Conservation (phyloP, 179 eudicot species). For the Silene noctiflora region DNA sequence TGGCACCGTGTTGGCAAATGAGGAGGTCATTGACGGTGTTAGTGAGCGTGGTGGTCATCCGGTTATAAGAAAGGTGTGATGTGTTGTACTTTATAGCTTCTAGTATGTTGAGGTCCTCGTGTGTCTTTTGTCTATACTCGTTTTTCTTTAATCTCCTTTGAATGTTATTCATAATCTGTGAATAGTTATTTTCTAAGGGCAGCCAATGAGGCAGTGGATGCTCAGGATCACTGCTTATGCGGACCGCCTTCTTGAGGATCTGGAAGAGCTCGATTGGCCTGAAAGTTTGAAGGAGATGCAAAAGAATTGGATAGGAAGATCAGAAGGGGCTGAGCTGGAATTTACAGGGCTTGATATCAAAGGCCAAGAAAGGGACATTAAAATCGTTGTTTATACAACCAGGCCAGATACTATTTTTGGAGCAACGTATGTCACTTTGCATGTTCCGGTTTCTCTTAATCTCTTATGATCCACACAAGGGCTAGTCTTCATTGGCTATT, state of each 20-base stretch:
- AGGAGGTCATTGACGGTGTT: slow-evolving; percentile 95
- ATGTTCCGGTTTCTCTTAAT: slow-evolving; percentile 17
- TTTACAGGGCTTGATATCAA: slow-evolving; percentile 49
- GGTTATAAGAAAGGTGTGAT: slow-evolving; percentile 82
- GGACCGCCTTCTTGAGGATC: slow-evolving; percentile 94
- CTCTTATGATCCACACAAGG: slow-evolving; percentile 5
- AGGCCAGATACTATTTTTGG: slow-evolving; percentile 97
- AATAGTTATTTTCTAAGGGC: slow-evolving; percentile 80
- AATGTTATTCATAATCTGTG: slow-evolving; percentile 76
- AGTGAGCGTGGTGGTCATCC: slow-evolving; percentile 99
- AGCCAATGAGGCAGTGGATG: slow-evolving; percentile 99
- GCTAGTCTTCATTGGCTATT: slow-evolving; percentile 19
- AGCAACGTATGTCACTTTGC: slow-evolving; percentile 65
- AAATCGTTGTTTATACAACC: slow-evolving; percentile 78
- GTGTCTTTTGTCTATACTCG: slow-evolving; percentile 28
- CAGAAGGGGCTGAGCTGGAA: slow-evolving; percentile 95
- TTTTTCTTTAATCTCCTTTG: slow-evolving; percentile 45
- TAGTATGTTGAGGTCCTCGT: slow-evolving; percentile 15
- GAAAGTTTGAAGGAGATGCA: slow-evolving; percentile 99
- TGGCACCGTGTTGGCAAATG: slow-evolving; percentile 98
- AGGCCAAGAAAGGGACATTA: slow-evolving; percentile 48
- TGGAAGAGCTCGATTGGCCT: slow-evolving; percentile 99
- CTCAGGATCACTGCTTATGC: slow-evolving; percentile 98
- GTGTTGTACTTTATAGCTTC: slow-evolving; percentile 7
- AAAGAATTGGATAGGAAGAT: slow-evolving; percentile 98